Evolutionary conservation across 768 basidiomycete genomes (phyloP).

Genomic region (Agaricus sinodeliciosus): DNA sequence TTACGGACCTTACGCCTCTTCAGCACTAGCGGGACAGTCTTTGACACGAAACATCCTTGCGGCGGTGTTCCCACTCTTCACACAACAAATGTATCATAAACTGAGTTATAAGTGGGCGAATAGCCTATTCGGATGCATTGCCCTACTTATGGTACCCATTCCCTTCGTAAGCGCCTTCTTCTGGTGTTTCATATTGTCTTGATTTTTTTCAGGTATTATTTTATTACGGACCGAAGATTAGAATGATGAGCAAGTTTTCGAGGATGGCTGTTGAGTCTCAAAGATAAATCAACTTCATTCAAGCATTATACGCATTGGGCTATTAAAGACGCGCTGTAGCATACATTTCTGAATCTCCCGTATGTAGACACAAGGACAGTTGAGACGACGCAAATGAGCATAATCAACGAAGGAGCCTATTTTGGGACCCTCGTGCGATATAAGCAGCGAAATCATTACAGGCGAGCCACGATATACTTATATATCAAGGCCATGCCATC

Average conservation of each 20-base stretch:
- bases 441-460: too few species aligned
- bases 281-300: too few species aligned
- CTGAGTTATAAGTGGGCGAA: constrained; percentile 58
- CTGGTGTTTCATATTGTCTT: background rate
- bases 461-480: too few species aligned
- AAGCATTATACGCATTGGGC: too few species aligned
- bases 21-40: constrained; percentile 63
- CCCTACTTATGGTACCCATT: constrained; percentile 49
- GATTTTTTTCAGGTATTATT: constrained; percentile 27
- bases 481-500: too few species aligned
- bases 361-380: too few species aligned
- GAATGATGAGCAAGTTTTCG: constrained; percentile 34
- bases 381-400: too few species aligned
- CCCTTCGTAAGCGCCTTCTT: constrained; percentile 40
- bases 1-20: constrained; percentile 59
- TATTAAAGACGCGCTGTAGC: too few species aligned
- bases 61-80: constrained; percentile 57
- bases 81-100: constrained; percentile 46
- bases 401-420: too few species aligned
- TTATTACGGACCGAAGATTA: constrained; percentile 35
- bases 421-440: too few species aligned
- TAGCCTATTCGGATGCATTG: constrained; percentile 48
- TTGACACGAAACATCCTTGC: constrained; percentile 49
- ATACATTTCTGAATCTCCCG: too few species aligned
- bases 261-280: constrained; percentile 27